Conservation (phyloP, 1,284 basidiomycete species). For the Pseudozyma hubeiensis region DNA sequence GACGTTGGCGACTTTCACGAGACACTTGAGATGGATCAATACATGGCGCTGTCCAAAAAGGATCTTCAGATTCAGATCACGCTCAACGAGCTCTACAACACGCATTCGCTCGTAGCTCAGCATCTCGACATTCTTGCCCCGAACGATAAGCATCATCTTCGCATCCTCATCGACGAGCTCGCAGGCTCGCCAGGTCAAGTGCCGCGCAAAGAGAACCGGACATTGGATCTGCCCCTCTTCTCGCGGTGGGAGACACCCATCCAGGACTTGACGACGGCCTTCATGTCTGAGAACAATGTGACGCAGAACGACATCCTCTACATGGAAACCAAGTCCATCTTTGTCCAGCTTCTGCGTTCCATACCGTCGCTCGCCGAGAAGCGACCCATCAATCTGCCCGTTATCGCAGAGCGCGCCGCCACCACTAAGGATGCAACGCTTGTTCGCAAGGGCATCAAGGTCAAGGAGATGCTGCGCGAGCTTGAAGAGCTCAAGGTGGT, state of each 20-base stretch:
- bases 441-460: slow-evolving; percentile 96
- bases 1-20: slow-evolving; percentile 99
- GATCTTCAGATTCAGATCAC: slow-evolving; percentile 98
- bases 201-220: slow-evolving; percentile 94
- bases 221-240: slow-evolving; percentile 90
- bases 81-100: slow-evolving; percentile 98
- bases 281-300: slow-evolving; percentile 90
- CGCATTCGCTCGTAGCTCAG: slow-evolving; percentile 91
- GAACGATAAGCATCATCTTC: slow-evolving; percentile 95
- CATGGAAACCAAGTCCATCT: slow-evolving; percentile 99
- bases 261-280: slow-evolving; percentile 92
- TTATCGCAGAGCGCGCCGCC: slow-evolving; percentile 91
- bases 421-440: slow-evolving; percentile 95
- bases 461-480: slow-evolving; percentile 97
- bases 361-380: slow-evolving; percentile 83
- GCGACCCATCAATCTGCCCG: slow-evolving; percentile 87
- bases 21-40: slow-evolving; percentile 99
- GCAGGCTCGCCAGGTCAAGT: slow-evolving; percentile 92
- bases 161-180: slow-evolving; percentile 94
- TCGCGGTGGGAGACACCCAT: slow-evolving; percentile 99
- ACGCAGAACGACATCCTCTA: slow-evolving; percentile 98
- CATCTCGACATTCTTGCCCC: slow-evolving; percentile 95
- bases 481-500: slow-evolving; percentile 90
- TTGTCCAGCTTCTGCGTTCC: slow-evolving; percentile 95
- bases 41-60: slow-evolving; percentile 99